A percentile compares a stretch with the other conserved stretches of the same genome.
Conservation (phyloP, 306 rosid genomes). For the Begonia loranthoides region DNA sequence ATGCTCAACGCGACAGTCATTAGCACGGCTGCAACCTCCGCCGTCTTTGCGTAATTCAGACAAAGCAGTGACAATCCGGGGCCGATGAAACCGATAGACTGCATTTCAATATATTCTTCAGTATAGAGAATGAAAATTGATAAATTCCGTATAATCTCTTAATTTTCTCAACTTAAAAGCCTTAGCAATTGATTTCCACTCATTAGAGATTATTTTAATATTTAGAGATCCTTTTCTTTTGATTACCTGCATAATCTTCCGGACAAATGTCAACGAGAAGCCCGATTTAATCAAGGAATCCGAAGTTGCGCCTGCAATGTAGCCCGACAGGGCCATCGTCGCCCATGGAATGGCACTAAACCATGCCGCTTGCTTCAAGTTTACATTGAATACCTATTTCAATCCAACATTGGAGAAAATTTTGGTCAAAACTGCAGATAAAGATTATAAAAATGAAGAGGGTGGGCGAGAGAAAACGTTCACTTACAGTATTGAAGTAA, state of each 20-base stretch:
- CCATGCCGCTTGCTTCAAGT: constrained; percentile 92
- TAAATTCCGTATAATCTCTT: too few relatives aligned
- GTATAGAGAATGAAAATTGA: too few relatives aligned
- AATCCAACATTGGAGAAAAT: not conserved
- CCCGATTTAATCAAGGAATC: constrained; percentile 61
- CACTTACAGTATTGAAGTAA: constrained; percentile 79
- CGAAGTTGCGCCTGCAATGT: constrained; percentile 61
- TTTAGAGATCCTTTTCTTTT: too few relatives aligned
- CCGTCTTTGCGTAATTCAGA: constrained; percentile 60
- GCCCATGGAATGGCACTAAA: constrained; percentile 97
- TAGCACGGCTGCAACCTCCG: constrained; percentile 44
- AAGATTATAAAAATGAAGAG: too few relatives aligned
- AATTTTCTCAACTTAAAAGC: too few relatives aligned
- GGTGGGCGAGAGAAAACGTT: too few relatives aligned
- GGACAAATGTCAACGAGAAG: constrained; percentile 49
- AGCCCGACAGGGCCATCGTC: constrained; percentile 85
- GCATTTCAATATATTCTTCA: not conserved
- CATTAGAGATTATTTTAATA: too few relatives aligned
- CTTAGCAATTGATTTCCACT: too few relatives aligned
- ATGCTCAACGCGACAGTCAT: constrained; percentile 70
- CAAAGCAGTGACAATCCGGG: constrained; percentile 73
- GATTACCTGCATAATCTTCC: constrained; percentile 91
- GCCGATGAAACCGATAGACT: constrained; percentile 67
- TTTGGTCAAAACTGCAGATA: too few relatives aligned
- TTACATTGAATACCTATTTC: constrained; percentile 70